Percentiles rank a stretch among this genome's conserved stretches.
phyloP scores from a whole-genome alignment of 352 stramenopile species.

The Peronospora tabacina region DNA sequence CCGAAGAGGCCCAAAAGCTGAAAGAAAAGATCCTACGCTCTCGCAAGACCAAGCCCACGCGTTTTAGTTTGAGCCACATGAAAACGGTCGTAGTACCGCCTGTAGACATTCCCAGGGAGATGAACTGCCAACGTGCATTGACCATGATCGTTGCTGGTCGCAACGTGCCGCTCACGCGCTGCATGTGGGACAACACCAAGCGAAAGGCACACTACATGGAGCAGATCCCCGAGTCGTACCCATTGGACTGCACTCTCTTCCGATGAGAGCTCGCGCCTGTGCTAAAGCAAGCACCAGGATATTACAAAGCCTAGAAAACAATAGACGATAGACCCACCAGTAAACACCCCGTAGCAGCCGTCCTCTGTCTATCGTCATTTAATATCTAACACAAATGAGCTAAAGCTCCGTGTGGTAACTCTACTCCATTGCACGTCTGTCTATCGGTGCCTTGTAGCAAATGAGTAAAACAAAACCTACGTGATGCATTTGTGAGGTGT shows the following conservation, averaged over 20 bases:
- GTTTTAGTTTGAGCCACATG: constrained; percentile 49
- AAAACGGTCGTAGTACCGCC: constrained; percentile 47
- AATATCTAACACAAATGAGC: not conserved
- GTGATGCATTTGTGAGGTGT: too few relatives aligned
- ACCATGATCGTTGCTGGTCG: constrained; percentile 36
- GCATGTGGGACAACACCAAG: constrained; percentile 45
- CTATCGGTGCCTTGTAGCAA: too few relatives aligned
- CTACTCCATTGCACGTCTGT: too few relatives aligned
- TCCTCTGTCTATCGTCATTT: not conserved
- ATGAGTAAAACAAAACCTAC: too few relatives aligned
- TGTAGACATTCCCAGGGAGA: constrained; percentile 35
- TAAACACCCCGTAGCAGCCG: not conserved
- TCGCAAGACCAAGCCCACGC: constrained; percentile 32
- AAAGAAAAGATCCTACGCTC: constrained; percentile 44
- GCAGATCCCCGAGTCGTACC: constrained; percentile 42
- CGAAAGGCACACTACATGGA: constrained; percentile 36
- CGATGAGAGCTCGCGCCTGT: constrained; percentile 15
- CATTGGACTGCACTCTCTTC: constrained; percentile 31
- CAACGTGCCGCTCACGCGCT: constrained; percentile 36
- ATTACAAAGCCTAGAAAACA: not conserved
- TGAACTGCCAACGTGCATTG: constrained; percentile 35
- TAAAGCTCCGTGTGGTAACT: too few relatives aligned
- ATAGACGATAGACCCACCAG: not conserved
- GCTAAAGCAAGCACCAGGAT: not conserved
- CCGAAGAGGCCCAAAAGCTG: constrained; percentile 28